Base-by-base conservation (phyloP, 1,139 yeast species). In the Martiniozyma asiatica region DNA sequence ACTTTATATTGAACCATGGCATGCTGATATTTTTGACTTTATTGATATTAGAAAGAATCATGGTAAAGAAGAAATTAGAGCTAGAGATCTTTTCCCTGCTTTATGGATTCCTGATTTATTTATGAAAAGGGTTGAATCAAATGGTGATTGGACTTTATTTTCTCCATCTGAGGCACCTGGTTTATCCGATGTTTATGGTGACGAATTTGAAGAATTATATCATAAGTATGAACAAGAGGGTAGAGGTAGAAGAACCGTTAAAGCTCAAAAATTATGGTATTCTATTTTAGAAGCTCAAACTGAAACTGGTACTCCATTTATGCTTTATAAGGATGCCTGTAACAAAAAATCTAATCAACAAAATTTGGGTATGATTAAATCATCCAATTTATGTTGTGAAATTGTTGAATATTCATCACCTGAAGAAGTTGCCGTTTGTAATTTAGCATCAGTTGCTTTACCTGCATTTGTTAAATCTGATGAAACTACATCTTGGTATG, bases 1-100 rank as follows among this genome's bases (percentile, higher is more conserved):
- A n/a, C 55, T 68, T 19, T 70, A 69, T 52, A 40, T 69, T 31
- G 77, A 70, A 42, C 76, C 77, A 27, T 70, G 77, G 77, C 77
- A 70, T 50, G 57, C 65, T 3, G 76, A 70, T 44, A 53, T 70
- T 24, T 64, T 67, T 45, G 70, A 65, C 24, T 61, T 69, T 37
- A 46, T 70, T 23, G 69, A 68, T 30, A 50, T 69, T 41, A 55
- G 68, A 36, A 68, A 68, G 50, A 68, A 68, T 43, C 73, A 68
- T 44, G 75, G 74, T 14, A 68, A 65, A 41, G 75, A 68, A 47
- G 76, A 68, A 43, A 49, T 57, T 38, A 53, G 75, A 38, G 71
- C 76, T 2, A 53, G 75, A 39, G 76, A 70, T 43, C 55, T 70
- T 35, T 69, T 69, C 47, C 66, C 67, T 39, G 76, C 70, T 2